phyloP scores from a whole-genome alignment of 192 early-diverging fungal genomes.

The Backusella australiensis region DNA sequence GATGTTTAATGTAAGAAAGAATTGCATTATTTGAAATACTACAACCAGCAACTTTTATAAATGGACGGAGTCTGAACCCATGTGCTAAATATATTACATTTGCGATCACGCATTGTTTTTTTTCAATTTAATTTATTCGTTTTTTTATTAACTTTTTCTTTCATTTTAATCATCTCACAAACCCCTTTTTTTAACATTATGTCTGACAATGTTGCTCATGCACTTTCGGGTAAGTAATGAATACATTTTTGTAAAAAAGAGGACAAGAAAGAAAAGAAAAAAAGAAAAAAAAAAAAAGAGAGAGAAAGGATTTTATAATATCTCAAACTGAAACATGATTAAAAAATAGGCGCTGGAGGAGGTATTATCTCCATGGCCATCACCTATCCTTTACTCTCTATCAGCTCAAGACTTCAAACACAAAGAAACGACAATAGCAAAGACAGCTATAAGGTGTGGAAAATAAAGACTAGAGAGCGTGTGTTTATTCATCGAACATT shows the following conservation, averaged over 20 bases:
- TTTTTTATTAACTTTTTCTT: neutral
- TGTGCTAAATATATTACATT: neutral
- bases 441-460: conserved; percentile 58
- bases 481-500: neutral
- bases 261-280: neutral
- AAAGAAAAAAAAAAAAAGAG: neutral
- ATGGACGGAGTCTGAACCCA: neutral
- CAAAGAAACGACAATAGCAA: conserved; percentile 60
- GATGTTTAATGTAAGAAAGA: conserved; percentile 24
- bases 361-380: conserved; percentile 90
- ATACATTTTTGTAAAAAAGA: neutral
- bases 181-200: conserved; percentile 40
- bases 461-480: neutral
- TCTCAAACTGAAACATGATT: conserved; percentile 18
- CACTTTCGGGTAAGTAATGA: conserved; percentile 57
- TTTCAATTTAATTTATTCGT: conserved; percentile 24
- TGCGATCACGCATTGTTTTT: conserved; percentile 9
- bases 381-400: conserved; percentile 86
- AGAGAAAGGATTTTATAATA: neutral
- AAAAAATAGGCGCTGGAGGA: conserved; percentile 70
- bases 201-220: conserved; percentile 84
- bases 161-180: conserved; percentile 5
- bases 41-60: neutral
- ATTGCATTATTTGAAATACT: neutral
- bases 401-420: conserved; percentile 79